phyloP scores from a whole-genome alignment of 1,284 basidiomycete genomes.

The Ceratobasidium sp. region DNA sequence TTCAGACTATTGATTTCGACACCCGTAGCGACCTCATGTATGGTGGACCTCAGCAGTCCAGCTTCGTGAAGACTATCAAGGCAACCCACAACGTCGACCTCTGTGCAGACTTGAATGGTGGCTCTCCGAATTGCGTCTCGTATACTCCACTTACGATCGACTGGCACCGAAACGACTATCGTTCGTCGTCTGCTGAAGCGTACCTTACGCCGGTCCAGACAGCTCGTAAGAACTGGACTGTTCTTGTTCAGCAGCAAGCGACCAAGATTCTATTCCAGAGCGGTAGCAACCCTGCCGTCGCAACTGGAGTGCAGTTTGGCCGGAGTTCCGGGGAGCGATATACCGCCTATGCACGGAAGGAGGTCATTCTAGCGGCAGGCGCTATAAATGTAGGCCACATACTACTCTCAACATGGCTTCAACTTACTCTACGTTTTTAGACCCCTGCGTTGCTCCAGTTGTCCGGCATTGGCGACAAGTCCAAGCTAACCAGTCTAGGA shows the following conservation, averaged over 20 bases:
- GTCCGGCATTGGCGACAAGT: slow-evolving; percentile 40
- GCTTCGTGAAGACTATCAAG: slow-evolving; percentile 65
- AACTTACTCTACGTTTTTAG: neutral
- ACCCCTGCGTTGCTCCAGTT: slow-evolving; percentile 30
- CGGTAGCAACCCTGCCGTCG: slow-evolving; percentile 28
- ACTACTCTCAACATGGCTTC: neutral
- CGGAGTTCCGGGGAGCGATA: slow-evolving; percentile 12
- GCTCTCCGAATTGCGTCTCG: slow-evolving; percentile 69
- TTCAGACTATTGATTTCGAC: neutral
- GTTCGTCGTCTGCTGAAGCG: slow-evolving; percentile 62
- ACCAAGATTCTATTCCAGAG: slow-evolving; percentile 54
- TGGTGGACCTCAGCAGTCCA: slow-evolving; percentile 68
- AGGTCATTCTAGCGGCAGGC: slow-evolving; percentile 46
- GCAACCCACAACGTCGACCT: slow-evolving; percentile 56
- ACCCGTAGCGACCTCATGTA: slow-evolving; percentile 67
- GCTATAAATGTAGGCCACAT: slow-evolving; percentile 10
- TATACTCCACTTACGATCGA: slow-evolving; percentile 64
- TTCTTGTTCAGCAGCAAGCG: slow-evolving; percentile 59
- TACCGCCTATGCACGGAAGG: slow-evolving; percentile 36
- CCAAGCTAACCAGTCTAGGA: slow-evolving; percentile 29
- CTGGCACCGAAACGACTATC: slow-evolving; percentile 57
- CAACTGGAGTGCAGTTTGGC: slow-evolving; percentile 43
- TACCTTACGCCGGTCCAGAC: slow-evolving; percentile 62
- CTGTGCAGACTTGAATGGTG: slow-evolving; percentile 69
- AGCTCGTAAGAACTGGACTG: slow-evolving; percentile 57